Evolutionary conservation across 2,329 filamentous ascomycete species (phyloP).

Genomic region (Xylariaceae sp.): DNA sequence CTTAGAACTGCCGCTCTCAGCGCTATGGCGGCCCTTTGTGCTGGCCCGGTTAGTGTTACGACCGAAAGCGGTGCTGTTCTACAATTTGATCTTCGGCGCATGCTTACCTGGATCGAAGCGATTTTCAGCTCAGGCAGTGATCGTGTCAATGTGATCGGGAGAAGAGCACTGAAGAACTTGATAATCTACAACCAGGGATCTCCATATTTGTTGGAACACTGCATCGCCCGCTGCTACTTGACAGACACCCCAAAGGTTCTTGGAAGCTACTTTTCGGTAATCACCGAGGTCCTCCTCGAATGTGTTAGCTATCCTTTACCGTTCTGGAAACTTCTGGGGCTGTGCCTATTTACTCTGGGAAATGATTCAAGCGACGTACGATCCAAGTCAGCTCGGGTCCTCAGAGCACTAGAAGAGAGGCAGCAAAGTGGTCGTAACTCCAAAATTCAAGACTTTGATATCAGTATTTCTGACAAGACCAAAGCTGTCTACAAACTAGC

Average conservation of each 20-base stretch:
- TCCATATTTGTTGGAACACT: conserved; percentile 79
- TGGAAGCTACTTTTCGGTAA: conserved; percentile 92
- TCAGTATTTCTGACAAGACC: conserved; percentile 97
- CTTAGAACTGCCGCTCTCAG: conserved; percentile 85
- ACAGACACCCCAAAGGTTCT: conserved; percentile 77
- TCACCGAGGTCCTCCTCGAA: conserved; percentile 80
- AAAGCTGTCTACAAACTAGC: conserved; percentile 97
- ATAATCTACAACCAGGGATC: conserved; percentile 88
- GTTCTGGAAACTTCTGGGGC: conserved; percentile 86
- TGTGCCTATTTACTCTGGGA: conserved; percentile 87
- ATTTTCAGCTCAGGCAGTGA: conserved; percentile 93
- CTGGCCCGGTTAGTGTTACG: conserved; percentile 76
- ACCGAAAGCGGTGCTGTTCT: conserved; percentile 84
- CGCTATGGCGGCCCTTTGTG: conserved; percentile 92
- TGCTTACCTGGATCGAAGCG: conserved; percentile 91
- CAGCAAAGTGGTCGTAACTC: conserved; percentile 71
- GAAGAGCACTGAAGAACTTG: conserved; percentile 81
- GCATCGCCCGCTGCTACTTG: conserved; percentile 86
- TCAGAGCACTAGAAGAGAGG: conserved; percentile 77
- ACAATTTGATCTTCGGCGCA: conserved; percentile 86
- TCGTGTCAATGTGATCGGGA: conserved; percentile 84
- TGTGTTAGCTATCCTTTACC: conserved; percentile 76
- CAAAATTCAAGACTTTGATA: conserved; percentile 94
- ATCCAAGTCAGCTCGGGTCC: conserved; percentile 77
- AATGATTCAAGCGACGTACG: conserved; percentile 87